Percentiles rank a stretch among this genome's conserved stretches.
These are phyloP conservation scores for Oryza glaberrima DNA, from an alignment of 176 grass and related monocot species.

Conservation along the genomic window DNA sequence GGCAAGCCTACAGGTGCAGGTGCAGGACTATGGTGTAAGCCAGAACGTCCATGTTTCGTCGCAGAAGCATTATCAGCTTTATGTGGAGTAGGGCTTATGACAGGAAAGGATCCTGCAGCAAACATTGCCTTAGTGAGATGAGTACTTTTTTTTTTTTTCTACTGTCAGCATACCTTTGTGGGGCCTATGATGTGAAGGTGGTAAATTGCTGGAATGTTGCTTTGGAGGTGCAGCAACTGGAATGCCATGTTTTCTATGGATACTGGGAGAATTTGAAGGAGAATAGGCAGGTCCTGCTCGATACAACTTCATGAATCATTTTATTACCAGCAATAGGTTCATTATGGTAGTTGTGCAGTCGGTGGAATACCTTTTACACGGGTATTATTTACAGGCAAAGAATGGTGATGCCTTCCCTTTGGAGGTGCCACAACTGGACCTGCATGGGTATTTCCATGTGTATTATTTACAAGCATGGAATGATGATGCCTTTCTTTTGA, in stretches of 20 bases:
- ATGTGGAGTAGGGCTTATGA: slow-evolving; percentile 63
- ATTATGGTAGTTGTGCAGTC: slow-evolving; percentile 24
- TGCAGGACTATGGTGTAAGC: slow-evolving; percentile 51
- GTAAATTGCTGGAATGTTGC: slow-evolving; percentile 46
- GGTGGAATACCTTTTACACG: slow-evolving; percentile 48
- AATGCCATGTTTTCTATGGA: slow-evolving; percentile 50
- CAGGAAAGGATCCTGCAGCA: slow-evolving; percentile 60
- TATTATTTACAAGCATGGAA: slow-evolving; percentile 51
- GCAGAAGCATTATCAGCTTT: slow-evolving; percentile 49
- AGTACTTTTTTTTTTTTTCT: slow-evolving; percentile 21
- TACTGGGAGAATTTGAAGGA: slow-evolving; percentile 41
- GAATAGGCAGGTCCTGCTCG: slow-evolving; percentile 50
- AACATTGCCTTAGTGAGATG: slow-evolving; percentile 34
- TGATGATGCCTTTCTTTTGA: slow-evolving; percentile 44
- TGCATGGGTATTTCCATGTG: slow-evolving; percentile 39
- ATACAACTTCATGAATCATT: slow-evolving; percentile 43
- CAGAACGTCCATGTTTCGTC: slow-evolving; percentile 49
- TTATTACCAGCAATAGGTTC: slow-evolving; percentile 33
- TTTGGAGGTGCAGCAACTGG: slow-evolving; percentile 59
- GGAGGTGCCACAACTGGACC: slow-evolving; percentile 52
- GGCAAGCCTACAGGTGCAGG: slow-evolving; percentile 54
- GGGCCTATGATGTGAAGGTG: slow-evolving; percentile 48
- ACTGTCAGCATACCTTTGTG: slow-evolving; percentile 43
- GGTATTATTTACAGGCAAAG: slow-evolving; percentile 53
- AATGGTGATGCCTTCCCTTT: slow-evolving; percentile 45